phyloP scores from a whole-genome alignment of 2,329 filamentous ascomycete genomes.

The Fragosphaeria purpurea region DNA sequence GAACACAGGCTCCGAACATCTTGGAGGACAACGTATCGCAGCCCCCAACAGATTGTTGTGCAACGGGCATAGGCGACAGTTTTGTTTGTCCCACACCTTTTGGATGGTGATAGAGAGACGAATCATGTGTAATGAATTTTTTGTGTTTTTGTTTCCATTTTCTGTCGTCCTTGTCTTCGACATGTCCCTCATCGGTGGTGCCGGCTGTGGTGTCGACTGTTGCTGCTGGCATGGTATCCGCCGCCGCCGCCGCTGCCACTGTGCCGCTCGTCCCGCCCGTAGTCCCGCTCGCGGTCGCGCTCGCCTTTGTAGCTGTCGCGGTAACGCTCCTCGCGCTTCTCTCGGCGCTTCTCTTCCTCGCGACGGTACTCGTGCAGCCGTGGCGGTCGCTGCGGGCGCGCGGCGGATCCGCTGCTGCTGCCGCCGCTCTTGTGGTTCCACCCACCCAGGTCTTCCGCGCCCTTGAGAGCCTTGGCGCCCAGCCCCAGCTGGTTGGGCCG shows the following conservation, averaged over 20 bases:
- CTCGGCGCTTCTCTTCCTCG: conserved; percentile 13
- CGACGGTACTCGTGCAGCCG: conserved; percentile 16
- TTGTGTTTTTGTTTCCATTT: no score
- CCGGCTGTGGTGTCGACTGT: conserved; percentile 6
- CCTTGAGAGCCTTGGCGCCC: conserved; percentile 39
- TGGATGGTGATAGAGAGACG: no score
- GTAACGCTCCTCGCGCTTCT: conserved; percentile 11
- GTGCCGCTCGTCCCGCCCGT: not conserved
- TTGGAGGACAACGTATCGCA: no score
- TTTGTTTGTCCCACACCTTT: no score
- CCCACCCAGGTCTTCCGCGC: conserved; percentile 14
- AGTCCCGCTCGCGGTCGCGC: conserved; percentile 9
- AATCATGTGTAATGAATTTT: no score
- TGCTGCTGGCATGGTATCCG: conserved; percentile 1
- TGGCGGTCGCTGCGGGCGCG: conserved; percentile 9
- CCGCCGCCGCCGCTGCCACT: not conserved
- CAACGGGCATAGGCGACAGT: no score
- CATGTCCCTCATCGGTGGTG: conserved; percentile 1
- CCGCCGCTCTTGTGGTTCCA: conserved; percentile 14
- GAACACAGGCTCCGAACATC: no score
- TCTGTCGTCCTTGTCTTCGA: no score
- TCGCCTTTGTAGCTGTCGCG: conserved; percentile 15
- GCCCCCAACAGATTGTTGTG: no score
- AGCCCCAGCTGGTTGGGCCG: conserved; percentile 78
- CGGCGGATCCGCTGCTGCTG: not conserved